Percentiles rank a stretch among this genome's conserved stretches.
Evolutionary conservation across 805 yeast species (phyloP).

Genomic region (Debaryomyces hansenii): DNA sequence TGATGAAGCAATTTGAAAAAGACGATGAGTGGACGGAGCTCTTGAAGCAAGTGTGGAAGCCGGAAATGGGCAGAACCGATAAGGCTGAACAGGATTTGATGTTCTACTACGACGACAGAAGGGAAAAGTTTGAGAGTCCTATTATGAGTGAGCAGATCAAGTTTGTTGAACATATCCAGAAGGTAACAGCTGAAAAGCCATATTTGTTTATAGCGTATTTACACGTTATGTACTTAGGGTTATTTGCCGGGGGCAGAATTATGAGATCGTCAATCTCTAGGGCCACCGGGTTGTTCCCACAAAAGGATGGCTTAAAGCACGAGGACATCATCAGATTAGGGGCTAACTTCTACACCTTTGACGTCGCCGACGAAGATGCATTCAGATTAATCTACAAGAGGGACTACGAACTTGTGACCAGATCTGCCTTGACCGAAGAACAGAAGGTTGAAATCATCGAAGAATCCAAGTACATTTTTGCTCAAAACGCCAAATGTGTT

Average conservation of each 20-base stretch:
- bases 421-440: conserved; percentile 65
- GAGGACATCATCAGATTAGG: conserved; percentile 63
- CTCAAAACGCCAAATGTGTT: conserved; percentile 59
- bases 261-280: conserved; percentile 65
- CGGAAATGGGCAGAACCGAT: conserved; percentile 63
- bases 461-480: conserved; percentile 66
- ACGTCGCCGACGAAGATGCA: conserved; percentile 63
- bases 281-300: conserved; percentile 75
- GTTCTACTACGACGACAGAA: conserved; percentile 61
- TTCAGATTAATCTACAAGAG: conserved; percentile 68
- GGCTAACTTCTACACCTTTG: conserved; percentile 70
- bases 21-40: conserved; percentile 44
- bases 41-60: conserved; percentile 63
- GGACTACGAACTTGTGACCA: conserved; percentile 74
- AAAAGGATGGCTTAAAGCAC: conserved; percentile 62
- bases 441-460: conserved; percentile 70
- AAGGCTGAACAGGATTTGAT: conserved; percentile 60
- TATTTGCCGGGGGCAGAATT: conserved; percentile 83
- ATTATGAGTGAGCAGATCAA: conserved; percentile 60
- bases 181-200: conserved; percentile 60
- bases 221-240: conserved; percentile 81
- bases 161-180: conserved; percentile 60
- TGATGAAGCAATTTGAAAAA: conserved; percentile 45
- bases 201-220: conserved; percentile 73
- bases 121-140: conserved; percentile 57